Evolutionary conservation across 1,139 yeast species (phyloP).

Genomic region (Pneumocystis carinii): DNA sequence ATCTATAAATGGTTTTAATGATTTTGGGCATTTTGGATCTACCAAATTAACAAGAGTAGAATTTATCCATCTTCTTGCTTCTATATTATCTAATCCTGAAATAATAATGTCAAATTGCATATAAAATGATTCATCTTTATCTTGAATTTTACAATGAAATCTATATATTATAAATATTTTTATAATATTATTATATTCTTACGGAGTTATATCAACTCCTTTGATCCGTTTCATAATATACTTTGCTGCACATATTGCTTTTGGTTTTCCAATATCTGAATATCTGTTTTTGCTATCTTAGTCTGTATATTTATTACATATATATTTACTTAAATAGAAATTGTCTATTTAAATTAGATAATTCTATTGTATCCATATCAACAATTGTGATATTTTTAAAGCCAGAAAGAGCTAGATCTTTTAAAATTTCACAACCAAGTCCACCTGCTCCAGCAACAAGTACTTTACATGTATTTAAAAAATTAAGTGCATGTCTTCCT

Average conservation of each 20-base stretch:
- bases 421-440: conserved; percentile 81
- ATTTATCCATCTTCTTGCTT: conserved; percentile 86
- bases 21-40: conserved; percentile 34
- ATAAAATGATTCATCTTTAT: conserved; percentile 49
- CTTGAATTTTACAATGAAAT: conserved; percentile 58
- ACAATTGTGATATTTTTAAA: conserved; percentile 63
- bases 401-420: conserved; percentile 66
- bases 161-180: conserved; percentile 1
- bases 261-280: conserved; percentile 61
- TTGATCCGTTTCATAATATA: conserved; percentile 38
- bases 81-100: conserved; percentile 81
- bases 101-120: conserved; percentile 55
- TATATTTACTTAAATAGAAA: conserved; percentile 39
- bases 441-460: conserved; percentile 80
- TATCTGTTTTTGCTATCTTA: conserved; percentile 23
- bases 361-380: conserved; percentile 90
- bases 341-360: conserved; percentile 81
- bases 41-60: conserved; percentile 54
- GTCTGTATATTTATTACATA: neutral
- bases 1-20: conserved; percentile 68
- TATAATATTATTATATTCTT: conserved; percentile 4
- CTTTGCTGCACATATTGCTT: conserved; percentile 65
- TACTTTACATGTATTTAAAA: conserved; percentile 9
- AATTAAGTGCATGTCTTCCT: neutral
- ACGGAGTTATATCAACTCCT: conserved; percentile 36